Base-by-base conservation (phyloP, 768 basidiomycete genomes). In the Psilocybe azurescens region DNA sequence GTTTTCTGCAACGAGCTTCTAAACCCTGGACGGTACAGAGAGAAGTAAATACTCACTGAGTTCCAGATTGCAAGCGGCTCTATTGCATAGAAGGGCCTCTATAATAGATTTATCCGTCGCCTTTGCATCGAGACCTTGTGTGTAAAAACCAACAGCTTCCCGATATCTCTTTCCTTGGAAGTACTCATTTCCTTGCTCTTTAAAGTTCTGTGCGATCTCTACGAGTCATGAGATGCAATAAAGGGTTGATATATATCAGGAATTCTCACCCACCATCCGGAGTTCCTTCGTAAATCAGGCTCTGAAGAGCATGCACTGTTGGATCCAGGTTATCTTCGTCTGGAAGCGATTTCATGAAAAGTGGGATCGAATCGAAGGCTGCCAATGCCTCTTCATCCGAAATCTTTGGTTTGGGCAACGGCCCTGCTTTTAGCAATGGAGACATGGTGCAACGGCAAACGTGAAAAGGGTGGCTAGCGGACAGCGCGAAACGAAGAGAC, bases 141-240 rank as follows among this genome's bases (percentile, higher is more conserved):
- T 88, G 73, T 99, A 99, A 73, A 98, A 97, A 0, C 88, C 86
- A 7, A 89, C 62, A 0, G 97, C 97, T 73, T 99, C 95, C 39
- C 93, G 85, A 74, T 86, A 91, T 47, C 93, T 86, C 70, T 93
- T 94, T 30, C 89, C 90, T 66, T 88, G 89, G 78, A 92, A 97
- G 69, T 97, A 94, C 58, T 96, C 95, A 72, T 98, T 99, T 4
- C 95, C 97, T 72, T 97, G 94, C 56, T 94, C 88, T 74, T 97
- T 98, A 77, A 98, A 97, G 70, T 92, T 95, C 63, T 86, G 83
- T 1, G 97, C 94, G 65, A 94, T 81, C 74, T 99, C 97, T 97
- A 29, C 46, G 0, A 28, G 48, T 32, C 41, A 39, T 67, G 47
- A 65, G 33, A 38, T 33, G 30, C 28, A 50, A 50, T 38, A 24